These are phyloP conservation scores for Alternaria sp. DNA, from an alignment of 2,329 filamentous ascomycete genomes.

Conservation along the genomic window DNA sequence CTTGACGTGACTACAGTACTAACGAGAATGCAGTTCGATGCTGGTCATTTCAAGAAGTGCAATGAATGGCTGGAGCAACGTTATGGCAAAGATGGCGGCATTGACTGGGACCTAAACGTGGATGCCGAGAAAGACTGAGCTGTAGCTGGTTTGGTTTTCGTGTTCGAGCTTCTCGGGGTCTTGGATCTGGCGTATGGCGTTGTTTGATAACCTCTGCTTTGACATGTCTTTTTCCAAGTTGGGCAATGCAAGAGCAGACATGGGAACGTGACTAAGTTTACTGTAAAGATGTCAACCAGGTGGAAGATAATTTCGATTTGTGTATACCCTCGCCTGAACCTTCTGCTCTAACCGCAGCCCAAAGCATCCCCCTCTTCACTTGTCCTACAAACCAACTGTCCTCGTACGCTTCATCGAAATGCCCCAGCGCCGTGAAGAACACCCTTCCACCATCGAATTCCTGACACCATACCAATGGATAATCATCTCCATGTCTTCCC, in stretches of 20 bases:
- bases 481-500: slow-evolving; percentile 37
- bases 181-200: neutral
- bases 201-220: neutral
- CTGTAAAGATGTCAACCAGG: neutral
- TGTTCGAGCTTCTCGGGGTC: neutral
- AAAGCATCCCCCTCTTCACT: slow-evolving; percentile 33
- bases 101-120: slow-evolving; percentile 80
- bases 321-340: neutral
- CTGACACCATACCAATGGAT: slow-evolving; percentile 44
- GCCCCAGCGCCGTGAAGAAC: slow-evolving; percentile 37
- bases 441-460: slow-evolving; percentile 40
- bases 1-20: slow-evolving; percentile 25
- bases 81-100: slow-evolving; percentile 80
- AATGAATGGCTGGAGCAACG: slow-evolving; percentile 83
- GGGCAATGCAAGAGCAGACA: neutral
- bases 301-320: neutral
- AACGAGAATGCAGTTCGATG: slow-evolving; percentile 67
- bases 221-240: neutral
- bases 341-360: slow-evolving; percentile 22
- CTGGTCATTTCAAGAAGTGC: slow-evolving; percentile 79
- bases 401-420: slow-evolving; percentile 41
- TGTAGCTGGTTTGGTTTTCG: neutral
- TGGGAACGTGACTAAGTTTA: neutral
- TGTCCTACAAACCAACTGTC: slow-evolving; percentile 35
- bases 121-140: slow-evolving; percentile 45